These are phyloP conservation scores for Lodderomyces jiufengensis DNA, from an alignment of 1,139 yeast species.

Conservation along the genomic window DNA sequence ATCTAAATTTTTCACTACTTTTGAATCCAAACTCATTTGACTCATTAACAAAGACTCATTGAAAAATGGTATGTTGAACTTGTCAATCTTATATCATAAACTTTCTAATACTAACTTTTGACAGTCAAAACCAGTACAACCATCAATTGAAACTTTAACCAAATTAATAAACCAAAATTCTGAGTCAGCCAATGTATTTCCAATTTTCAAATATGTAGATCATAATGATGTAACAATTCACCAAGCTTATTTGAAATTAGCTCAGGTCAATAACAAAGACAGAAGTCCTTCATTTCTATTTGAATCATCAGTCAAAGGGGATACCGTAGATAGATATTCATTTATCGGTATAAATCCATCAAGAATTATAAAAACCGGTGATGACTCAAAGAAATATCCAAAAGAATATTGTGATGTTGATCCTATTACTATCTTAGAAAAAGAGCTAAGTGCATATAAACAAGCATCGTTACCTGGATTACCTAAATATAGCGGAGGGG, in stretches of 20 bases:
- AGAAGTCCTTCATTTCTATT: slow-evolving; percentile 73
- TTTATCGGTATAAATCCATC: slow-evolving; percentile 86
- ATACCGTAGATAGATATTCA: slow-evolving; percentile 83
- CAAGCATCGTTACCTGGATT: slow-evolving; percentile 78
- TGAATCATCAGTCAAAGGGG: slow-evolving; percentile 88
- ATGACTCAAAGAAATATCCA: slow-evolving; percentile 24
- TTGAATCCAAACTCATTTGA: too few relatives aligned
- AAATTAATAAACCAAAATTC: slow-evolving; percentile 41
- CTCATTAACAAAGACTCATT: too few relatives aligned
- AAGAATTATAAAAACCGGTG: slow-evolving; percentile 79
- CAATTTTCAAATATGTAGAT: slow-evolving; percentile 70
- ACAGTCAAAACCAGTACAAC: slow-evolving; percentile 45
- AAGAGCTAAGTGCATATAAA: slow-evolving; percentile 59
- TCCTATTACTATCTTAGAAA: slow-evolving; percentile 71
- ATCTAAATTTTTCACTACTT: too few relatives aligned
- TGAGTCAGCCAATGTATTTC: slow-evolving; percentile 51
- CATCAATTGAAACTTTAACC: slow-evolving; percentile 50
- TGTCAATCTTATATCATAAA: too few relatives aligned
- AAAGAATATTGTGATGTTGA: slow-evolving; percentile 53
- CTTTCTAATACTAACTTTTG: slow-evolving; percentile 7
- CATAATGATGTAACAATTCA: slow-evolving; percentile 85
- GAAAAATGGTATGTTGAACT: slow-evolving; percentile 3
- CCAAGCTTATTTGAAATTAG: slow-evolving; percentile 80
- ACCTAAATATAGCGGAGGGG: slow-evolving; percentile 91
- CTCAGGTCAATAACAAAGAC: slow-evolving; percentile 60